Evolutionary conservation across 345 rosid genomes (phyloP).

Genomic region (Raphanus sativus): DNA sequence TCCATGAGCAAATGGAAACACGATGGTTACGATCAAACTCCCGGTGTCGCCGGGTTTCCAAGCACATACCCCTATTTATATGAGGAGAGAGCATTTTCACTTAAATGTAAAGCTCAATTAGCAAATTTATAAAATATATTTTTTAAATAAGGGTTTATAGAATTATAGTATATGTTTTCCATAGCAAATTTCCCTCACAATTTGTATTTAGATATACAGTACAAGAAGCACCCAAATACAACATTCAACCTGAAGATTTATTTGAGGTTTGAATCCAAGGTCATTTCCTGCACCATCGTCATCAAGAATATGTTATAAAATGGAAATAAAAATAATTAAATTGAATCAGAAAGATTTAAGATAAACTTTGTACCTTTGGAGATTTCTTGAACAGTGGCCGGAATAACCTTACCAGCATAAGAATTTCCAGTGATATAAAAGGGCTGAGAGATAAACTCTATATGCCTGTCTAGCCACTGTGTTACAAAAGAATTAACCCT

Average conservation of each 20-base stretch:
- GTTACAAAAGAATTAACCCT: background rate
- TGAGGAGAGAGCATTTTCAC: background rate
- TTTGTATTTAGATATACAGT: background rate
- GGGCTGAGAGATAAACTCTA: slow-evolving; percentile 47
- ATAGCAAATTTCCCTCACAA: background rate
- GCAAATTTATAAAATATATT: background rate
- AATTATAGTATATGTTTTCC: background rate
- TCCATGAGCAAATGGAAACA: background rate
- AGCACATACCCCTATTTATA: background rate
- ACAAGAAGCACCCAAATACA: background rate
- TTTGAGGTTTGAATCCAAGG: slow-evolving; percentile 36
- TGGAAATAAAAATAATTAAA: background rate
- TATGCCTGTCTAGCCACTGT: slow-evolving; percentile 60
- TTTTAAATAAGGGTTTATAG: background rate
- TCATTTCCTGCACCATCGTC: slow-evolving; percentile 51
- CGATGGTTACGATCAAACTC: background rate
- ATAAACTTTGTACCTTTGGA: slow-evolving; percentile 41
- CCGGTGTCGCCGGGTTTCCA: background rate
- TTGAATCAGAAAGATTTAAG: background rate
- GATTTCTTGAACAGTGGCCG: slow-evolving; percentile 49
- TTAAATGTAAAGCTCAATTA: background rate
- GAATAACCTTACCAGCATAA: slow-evolving; percentile 56
- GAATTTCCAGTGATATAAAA: slow-evolving; percentile 64
- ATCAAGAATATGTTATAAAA: background rate
- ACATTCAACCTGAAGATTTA: slow-evolving; percentile 53